These are phyloP conservation scores for Zea mays DNA, from an alignment of 176 grass and related monocot genomes.

Conservation along the genomic window Zm-B73-REFERENCE-NAM-5.0 NC_050099.1:157255001-157255500, in stretches of 20 bases:
- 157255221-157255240: constrained; percentile 31
- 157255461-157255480: neutral
- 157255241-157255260: constrained; percentile 23
- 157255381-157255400: neutral
- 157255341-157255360: neutral
- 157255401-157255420: neutral
- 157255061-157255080: constrained; percentile 50
- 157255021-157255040: constrained; percentile 15
- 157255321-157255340: constrained; percentile 5
- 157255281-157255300: constrained; percentile 23
- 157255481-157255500: neutral
- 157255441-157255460: neutral
- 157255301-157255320: constrained; percentile 11
- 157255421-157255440: too few relatives aligned
- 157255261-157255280: constrained; percentile 16
- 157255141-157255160: constrained; percentile 81
- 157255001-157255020: constrained; percentile 24
- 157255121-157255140: constrained; percentile 53
- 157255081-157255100: constrained; percentile 86
- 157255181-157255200: constrained; percentile 11
- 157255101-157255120: constrained; percentile 75
- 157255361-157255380: neutral
- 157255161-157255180: constrained; percentile 33
- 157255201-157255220: constrained; percentile 14
- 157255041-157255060: constrained; percentile 20